Conservation (phyloP, 1,284 basidiomycete species). For the Malassezia globosa region DNA sequence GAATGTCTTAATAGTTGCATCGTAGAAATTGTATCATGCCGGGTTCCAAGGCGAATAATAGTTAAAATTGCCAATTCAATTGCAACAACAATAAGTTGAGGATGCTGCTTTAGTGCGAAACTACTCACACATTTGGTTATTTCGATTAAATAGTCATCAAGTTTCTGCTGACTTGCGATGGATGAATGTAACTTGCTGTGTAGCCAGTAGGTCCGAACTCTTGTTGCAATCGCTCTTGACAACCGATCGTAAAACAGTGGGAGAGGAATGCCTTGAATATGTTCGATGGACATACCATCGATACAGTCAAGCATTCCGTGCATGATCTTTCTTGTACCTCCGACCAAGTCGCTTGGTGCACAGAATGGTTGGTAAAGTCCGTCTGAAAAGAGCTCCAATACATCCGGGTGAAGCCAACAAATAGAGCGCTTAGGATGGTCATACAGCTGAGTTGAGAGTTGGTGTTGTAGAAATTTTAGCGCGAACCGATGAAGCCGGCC, state of each 20-base stretch:
- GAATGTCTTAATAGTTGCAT: background rate
- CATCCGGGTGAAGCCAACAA: slow-evolving; percentile 6
- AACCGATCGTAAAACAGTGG: slow-evolving; percentile 9
- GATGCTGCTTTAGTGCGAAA: slow-evolving; percentile 2
- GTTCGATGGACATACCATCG: background rate
- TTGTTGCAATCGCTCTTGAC: slow-evolving; percentile 1
- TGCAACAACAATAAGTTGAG: slow-evolving; percentile 4
- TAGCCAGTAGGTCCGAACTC: slow-evolving; percentile 1
- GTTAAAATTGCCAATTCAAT: slow-evolving; percentile 9
- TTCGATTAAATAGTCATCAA: slow-evolving; percentile 5
- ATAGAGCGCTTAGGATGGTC: background rate
- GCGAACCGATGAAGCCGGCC: too few species aligned
- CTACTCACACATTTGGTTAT: slow-evolving; percentile 6
- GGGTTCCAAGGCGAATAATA: slow-evolving; percentile 8
- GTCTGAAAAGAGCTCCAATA: background rate
- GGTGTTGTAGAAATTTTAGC: too few species aligned
- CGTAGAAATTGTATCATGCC: background rate
- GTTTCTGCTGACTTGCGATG: background rate
- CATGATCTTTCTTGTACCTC: slow-evolving; percentile 2
- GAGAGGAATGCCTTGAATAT: background rate
- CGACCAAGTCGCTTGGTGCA: background rate
- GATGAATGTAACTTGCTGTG: background rate
- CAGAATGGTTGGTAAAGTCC: background rate
- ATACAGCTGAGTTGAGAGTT: too few species aligned
- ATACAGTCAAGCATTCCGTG: background rate